phyloP scores from a whole-genome alignment of 768 basidiomycete species.

The Boletus subparvulus region DNA sequence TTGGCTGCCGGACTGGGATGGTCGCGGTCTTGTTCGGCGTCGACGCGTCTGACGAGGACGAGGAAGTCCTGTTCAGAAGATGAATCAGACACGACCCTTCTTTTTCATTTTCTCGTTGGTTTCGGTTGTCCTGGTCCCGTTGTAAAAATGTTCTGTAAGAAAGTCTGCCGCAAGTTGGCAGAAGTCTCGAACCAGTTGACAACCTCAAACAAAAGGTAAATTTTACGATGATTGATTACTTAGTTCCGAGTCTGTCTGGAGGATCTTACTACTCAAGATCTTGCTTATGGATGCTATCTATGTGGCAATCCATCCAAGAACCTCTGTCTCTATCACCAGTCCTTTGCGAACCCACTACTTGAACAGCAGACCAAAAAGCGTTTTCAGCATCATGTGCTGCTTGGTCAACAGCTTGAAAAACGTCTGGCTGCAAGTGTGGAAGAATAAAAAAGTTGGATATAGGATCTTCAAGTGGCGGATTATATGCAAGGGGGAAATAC shows the following conservation, averaged over 20 bases:
- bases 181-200: too few species aligned
- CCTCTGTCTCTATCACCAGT: background rate
- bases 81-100: slow-evolving; percentile 45
- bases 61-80: slow-evolving; percentile 38
- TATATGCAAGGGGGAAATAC: slow-evolving; percentile 21
- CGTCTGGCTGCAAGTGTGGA: slow-evolving; percentile 33
- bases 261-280: background rate
- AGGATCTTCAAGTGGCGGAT: background rate
- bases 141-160: background rate
- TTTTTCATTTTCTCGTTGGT: slow-evolving; percentile 49
- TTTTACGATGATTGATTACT: too few species aligned
- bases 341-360: background rate
- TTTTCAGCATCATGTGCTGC: slow-evolving; percentile 57
- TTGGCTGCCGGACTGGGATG: slow-evolving; percentile 3
- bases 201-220: too few species aligned
- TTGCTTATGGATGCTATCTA: background rate
- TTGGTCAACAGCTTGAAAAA: slow-evolving; percentile 56
- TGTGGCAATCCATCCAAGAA: slow-evolving; percentile 10
- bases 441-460: slow-evolving; percentile 14
- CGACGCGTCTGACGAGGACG: slow-evolving; percentile 19
- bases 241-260: too few species aligned
- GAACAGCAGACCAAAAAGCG: slow-evolving; percentile 47
- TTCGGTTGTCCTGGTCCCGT: slow-evolving; percentile 34
- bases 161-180: too few species aligned
- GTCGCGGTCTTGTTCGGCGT: slow-evolving; percentile 8